These are phyloP conservation scores for Pseudogymnoascus sp. DNA, from an alignment of 2,329 filamentous ascomycete genomes.

Conservation along the genomic window DNA sequence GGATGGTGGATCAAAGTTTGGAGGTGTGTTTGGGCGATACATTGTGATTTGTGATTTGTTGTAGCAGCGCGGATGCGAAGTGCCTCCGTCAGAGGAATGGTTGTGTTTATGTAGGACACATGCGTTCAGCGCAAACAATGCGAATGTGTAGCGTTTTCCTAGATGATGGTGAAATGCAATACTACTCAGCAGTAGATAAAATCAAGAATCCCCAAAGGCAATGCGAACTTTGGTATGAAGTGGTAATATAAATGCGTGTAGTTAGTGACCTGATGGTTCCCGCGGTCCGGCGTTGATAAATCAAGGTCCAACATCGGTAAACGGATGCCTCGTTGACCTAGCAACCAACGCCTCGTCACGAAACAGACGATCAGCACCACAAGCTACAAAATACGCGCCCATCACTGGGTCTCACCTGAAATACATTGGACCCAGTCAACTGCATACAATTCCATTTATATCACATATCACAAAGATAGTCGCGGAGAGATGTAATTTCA, in stretches of 20 bases:
- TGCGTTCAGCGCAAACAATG: not conserved
- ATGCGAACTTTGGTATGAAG: not conserved
- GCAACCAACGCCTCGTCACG: conserved; percentile 3
- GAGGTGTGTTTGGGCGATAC: conserved; percentile 39
- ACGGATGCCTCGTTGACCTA: not conserved
- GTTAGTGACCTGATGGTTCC: conserved; percentile 4
- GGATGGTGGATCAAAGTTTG: conserved; percentile 43
- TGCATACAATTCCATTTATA: not conserved
- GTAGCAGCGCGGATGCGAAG: not conserved
- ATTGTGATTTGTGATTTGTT: conserved; percentile 17
- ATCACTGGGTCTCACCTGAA: not conserved
- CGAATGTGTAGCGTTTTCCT: not conserved
- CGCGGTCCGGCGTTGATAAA: not conserved
- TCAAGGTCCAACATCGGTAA: not conserved
- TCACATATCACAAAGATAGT: not conserved
- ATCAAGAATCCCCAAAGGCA: not conserved
- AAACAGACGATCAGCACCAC: not conserved
- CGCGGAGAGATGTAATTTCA: not conserved
- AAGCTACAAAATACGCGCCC: conserved; percentile 4
- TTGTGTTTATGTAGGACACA: conserved; percentile 4
- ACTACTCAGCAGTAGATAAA: not conserved
- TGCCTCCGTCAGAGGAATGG: conserved; percentile 6
- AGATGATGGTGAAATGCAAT: not conserved
- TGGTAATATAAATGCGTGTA: conserved; percentile 3
- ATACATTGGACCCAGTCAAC: not conserved